Evolutionary conservation across 805 yeast species (phyloP), one percentile per base, ranked within the genome.

Genomic region (Ogataea henricii): DNA sequence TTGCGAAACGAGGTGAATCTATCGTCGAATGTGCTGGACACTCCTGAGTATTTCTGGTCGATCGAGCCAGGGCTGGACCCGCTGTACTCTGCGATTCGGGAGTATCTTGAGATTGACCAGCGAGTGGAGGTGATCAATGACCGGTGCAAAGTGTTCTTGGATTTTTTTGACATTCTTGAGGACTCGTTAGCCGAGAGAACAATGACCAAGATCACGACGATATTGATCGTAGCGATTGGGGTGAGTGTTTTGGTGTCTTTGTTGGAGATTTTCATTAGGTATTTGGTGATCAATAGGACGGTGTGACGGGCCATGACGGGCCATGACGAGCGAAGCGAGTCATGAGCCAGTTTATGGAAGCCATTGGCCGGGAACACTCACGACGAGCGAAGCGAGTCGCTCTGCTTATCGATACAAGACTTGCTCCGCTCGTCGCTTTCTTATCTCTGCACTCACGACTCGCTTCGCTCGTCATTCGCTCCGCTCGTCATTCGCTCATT

Each of bases 31-130:
- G 90, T 94, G 18, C 73, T 94, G 45, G 99, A 94, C 61, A 90
- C 96, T 0, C 99, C 99, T 0, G 96, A 89, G 52, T 90, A 89
- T 62, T 94, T 94, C 66, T 94, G 99, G 99, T 87, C 91, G 25
- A 78, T 77, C 52, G 99, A 94, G 68, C 99, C 99, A 4, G 91
- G 96, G 32, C 76, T 94, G 55, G 96, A 92, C 64, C 98, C 98
- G 3, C 71, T 94, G 35, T 94, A 94, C 66, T 75, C 76, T 29
- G 97, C 97, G 1, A 83, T 91, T 47, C 71, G 97, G 49, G 97
- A 94, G 54, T 94, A 94, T 60, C 70, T 94, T 47, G 99, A 94
- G 67, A 91, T 94, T 52, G 97, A 92, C 63, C 96, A 89, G 67
- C 72, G 99, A 45, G 97, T 92, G 25, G 91, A 88, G 61, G 97